These are phyloP conservation scores for Aureobasidium musti DNA, from an alignment of 2,329 filamentous ascomycete genomes.

Conservation along the genomic window DNA sequence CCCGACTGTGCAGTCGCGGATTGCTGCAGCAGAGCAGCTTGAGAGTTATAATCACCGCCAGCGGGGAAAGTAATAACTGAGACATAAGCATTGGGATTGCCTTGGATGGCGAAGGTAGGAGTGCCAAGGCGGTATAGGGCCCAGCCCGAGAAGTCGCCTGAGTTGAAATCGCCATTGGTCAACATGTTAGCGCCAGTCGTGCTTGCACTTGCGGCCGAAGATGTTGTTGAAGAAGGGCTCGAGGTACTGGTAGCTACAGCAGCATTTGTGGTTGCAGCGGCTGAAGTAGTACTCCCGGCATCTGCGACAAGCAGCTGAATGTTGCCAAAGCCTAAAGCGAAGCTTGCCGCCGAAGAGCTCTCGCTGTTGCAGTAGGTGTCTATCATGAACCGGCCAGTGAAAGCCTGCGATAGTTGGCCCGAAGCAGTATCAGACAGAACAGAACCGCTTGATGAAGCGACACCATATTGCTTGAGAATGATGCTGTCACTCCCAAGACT, in stretches of 20 bases:
- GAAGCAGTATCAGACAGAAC: constrained; percentile 16
- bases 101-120: constrained; percentile 14
- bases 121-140: constrained; percentile 12
- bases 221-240: not conserved
- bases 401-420: not conserved
- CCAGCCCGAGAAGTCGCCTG: constrained; percentile 16
- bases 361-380: constrained; percentile 28
- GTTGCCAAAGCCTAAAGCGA: constrained; percentile 25
- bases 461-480: constrained; percentile 27
- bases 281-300: not conserved
- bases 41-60: constrained; percentile 17
- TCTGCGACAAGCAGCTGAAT: constrained; percentile 14
- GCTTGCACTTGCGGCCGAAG: constrained; percentile 1
- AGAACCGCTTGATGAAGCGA: constrained; percentile 5
- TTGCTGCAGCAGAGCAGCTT: constrained; percentile 24
- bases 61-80: constrained; percentile 16
- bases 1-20: not conserved
- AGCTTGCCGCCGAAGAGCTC: constrained; percentile 13
- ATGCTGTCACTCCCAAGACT: constrained; percentile 21
- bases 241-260: not conserved
- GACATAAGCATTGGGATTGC: constrained; percentile 9
- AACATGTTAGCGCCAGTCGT: constrained; percentile 2
- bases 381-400: constrained; percentile 20
- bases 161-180: constrained; percentile 20
- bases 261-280: not conserved